Conservation (phyloP, 768 basidiomycete genomes). For the Chalciporus piperatus region DNA sequence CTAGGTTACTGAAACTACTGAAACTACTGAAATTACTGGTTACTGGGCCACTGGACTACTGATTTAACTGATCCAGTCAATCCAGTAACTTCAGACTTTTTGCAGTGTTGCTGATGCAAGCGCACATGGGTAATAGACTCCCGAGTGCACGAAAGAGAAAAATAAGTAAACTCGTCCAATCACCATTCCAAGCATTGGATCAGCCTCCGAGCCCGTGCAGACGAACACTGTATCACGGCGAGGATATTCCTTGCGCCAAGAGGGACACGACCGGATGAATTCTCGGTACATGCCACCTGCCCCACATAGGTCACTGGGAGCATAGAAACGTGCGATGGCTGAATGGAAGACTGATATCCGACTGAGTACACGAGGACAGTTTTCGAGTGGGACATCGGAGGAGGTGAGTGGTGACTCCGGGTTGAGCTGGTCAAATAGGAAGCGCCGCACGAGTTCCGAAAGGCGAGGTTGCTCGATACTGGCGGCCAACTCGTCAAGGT, state of each 20-base stretch:
- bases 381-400: slow-evolving; percentile 10
- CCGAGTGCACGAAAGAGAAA: slow-evolving; percentile 19
- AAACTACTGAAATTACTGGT: no score
- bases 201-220: slow-evolving; percentile 6
- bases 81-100: no score
- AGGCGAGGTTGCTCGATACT: slow-evolving; percentile 15
- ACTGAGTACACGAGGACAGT: slow-evolving; percentile 6
- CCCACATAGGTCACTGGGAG: slow-evolving; percentile 30
- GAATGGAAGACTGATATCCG: slow-evolving; percentile 2
- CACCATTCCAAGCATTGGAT: slow-evolving; percentile 21
- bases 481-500: slow-evolving; percentile 5
- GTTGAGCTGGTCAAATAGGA: slow-evolving; percentile 26
- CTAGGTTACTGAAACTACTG: no score
- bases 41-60: no score
- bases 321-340: slow-evolving; percentile 9
- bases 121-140: slow-evolving; percentile 20
- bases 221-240: slow-evolving; percentile 25
- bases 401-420: slow-evolving; percentile 6
- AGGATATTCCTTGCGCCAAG: slow-evolving; percentile 18
- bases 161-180: slow-evolving; percentile 22
- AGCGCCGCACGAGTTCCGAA: slow-evolving; percentile 6
- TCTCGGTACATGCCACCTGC: slow-evolving; percentile 29
- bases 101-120: slow-evolving; percentile 29
- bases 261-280: slow-evolving; percentile 3
- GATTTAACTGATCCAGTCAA: no score